phyloP scores from a whole-genome alignment of 495 filamentous ascomycete species.

The Cryomyces minteri region DNA sequence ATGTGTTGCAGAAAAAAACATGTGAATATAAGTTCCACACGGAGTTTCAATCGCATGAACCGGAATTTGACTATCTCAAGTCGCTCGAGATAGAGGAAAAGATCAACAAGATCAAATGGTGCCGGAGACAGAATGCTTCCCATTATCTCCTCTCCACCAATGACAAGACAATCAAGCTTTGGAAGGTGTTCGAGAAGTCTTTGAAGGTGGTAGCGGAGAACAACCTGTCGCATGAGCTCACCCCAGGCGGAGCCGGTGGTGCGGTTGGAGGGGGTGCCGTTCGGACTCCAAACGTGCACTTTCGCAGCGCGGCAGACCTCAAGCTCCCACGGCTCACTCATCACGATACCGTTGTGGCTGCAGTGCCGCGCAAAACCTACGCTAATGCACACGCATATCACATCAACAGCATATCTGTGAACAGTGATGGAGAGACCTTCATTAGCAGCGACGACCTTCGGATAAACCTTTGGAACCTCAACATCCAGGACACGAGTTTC shows the following conservation, averaged over 20 bases:
- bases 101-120: slow-evolving; percentile 99
- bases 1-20: slow-evolving; percentile 71
- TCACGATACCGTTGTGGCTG: slow-evolving; percentile 95
- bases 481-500: slow-evolving; percentile 99
- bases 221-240: slow-evolving; percentile 89
- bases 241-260: slow-evolving; percentile 45
- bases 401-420: slow-evolving; percentile 99
- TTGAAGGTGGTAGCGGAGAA: slow-evolving; percentile 98
- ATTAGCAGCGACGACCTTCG: slow-evolving; percentile 95
- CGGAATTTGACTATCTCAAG: slow-evolving; percentile 98
- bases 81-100: slow-evolving; percentile 99
- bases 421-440: slow-evolving; percentile 98
- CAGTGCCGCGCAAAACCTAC: slow-evolving; percentile 87
- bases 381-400: slow-evolving; percentile 98
- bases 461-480: slow-evolving; percentile 97
- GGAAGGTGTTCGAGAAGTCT: slow-evolving; percentile 99
- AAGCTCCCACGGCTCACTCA: slow-evolving; percentile 93
- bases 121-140: slow-evolving; percentile 88
- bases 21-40: slow-evolving; percentile 99
- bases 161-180: slow-evolving; percentile 99
- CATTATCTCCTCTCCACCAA: slow-evolving; percentile 98
- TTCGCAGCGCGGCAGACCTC: slow-evolving; percentile 62
- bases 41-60: slow-evolving; percentile 98
- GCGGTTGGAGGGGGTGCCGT: slow-evolving; percentile 57
- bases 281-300: slow-evolving; percentile 48